A percentile compares a stretch with the other conserved stretches of the same genome.
These are phyloP conservation scores for Tothia fuscella DNA, from an alignment of 2,329 filamentous ascomycete species.

Conservation along the genomic window DNA sequence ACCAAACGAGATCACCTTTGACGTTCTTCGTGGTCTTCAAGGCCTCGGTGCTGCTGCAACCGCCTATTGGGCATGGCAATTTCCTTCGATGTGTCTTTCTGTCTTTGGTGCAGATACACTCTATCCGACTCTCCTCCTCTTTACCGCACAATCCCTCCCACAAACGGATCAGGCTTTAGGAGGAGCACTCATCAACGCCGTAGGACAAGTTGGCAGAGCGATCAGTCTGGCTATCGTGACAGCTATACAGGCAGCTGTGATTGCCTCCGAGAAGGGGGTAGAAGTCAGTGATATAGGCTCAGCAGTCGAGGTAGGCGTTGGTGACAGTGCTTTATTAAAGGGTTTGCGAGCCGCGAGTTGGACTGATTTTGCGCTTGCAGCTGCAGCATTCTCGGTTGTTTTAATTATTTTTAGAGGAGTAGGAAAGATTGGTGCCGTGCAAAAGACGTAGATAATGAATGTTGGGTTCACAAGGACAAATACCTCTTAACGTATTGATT, in stretches of 20 bases:
- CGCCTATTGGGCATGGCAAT: slow-evolving; percentile 54
- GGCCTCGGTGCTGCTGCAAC: slow-evolving; percentile 57
- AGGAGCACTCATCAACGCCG: slow-evolving; percentile 55
- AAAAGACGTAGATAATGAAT: too few species aligned
- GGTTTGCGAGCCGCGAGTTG: slow-evolving; percentile 28
- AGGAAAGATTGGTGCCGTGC: slow-evolving; percentile 9
- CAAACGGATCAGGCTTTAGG: slow-evolving; percentile 54
- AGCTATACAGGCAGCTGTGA: slow-evolving; percentile 51
- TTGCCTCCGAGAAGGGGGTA: slow-evolving; percentile 35
- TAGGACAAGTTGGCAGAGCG: slow-evolving; percentile 52
- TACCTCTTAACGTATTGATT: too few species aligned
- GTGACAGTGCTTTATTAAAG: slow-evolving; percentile 21
- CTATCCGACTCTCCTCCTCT: slow-evolving; percentile 54
- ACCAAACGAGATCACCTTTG: slow-evolving; percentile 54
- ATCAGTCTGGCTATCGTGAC: slow-evolving; percentile 55
- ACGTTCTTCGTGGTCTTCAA: slow-evolving; percentile 54
- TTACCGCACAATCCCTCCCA: slow-evolving; percentile 51
- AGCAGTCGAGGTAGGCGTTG: slow-evolving; percentile 10
- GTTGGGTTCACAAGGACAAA: too few species aligned
- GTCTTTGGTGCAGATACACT: slow-evolving; percentile 56
- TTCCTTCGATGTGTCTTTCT: slow-evolving; percentile 53
- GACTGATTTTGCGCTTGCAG: slow-evolving; percentile 28
- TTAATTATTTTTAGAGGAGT: slow-evolving; percentile 18
- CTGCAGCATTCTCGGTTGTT: slow-evolving; percentile 23
- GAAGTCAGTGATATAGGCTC: slow-evolving; percentile 18